Evolutionary conservation across 192 early-diverging fungal genomes (phyloP).

Genomic region (Coemansia sp.): DNA sequence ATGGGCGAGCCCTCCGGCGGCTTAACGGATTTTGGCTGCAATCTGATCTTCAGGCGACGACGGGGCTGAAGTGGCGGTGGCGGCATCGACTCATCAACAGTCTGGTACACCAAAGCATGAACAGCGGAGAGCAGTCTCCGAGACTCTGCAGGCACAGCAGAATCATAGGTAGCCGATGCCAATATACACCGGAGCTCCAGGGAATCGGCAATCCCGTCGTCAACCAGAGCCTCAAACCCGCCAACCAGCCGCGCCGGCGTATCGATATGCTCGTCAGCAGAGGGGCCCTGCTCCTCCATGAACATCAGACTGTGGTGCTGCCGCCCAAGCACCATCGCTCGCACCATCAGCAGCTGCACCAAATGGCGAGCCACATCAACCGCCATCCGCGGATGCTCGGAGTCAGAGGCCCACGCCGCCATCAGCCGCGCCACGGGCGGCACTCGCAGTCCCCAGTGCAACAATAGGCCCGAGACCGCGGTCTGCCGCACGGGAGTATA

Average conservation of each 20-base stretch:
- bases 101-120: conserved; percentile 41
- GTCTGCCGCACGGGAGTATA: conserved; percentile 67
- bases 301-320: conserved; percentile 50
- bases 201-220: conserved; percentile 29
- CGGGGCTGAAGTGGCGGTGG: conserved; percentile 17
- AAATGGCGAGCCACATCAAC: conserved; percentile 1
- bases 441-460: conserved; percentile 59
- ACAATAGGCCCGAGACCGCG: conserved; percentile 72
- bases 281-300: conserved; percentile 26
- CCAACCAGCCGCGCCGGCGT: conserved; percentile 48
- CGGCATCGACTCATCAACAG: conserved; percentile 35
- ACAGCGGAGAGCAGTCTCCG: conserved; percentile 26
- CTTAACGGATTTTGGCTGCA: conserved; percentile 8
- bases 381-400: conserved; percentile 11
- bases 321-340: conserved; percentile 37
- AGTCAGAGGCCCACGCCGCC: conserved; percentile 21
- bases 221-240: conserved; percentile 40
- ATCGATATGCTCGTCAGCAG: conserved; percentile 39
- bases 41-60: conserved; percentile 46
- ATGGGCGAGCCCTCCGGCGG: not conserved
- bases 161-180: conserved; percentile 31
- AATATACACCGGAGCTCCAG: conserved; percentile 23
- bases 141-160: conserved; percentile 14
- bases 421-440: conserved; percentile 25
- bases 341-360: conserved; percentile 25